Evolutionary conservation across 305 asterid species (phyloP).

Genomic region (Fraxinus sp.): DNA sequence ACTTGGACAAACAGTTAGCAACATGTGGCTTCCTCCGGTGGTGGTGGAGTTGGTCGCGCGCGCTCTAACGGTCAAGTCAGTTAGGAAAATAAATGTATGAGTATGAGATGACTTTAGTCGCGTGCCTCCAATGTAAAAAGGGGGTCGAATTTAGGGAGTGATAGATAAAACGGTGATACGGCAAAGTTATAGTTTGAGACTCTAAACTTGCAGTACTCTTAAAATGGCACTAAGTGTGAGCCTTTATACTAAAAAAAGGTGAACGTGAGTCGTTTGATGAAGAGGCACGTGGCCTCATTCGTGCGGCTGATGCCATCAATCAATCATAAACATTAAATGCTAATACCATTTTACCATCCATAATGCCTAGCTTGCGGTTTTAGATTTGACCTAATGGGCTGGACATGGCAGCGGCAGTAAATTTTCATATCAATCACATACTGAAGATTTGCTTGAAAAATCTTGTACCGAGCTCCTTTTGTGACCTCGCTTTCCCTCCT

Average conservation of each 20-base stretch:
- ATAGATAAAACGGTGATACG: too few relatives aligned
- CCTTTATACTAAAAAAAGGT: background rate
- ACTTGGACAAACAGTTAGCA: too few relatives aligned
- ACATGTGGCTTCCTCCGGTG: too few relatives aligned
- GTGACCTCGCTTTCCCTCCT: background rate
- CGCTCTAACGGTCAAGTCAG: background rate
- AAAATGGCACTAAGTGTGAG: background rate
- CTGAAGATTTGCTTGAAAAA: background rate
- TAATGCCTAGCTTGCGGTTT: too few relatives aligned
- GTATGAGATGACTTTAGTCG: background rate
- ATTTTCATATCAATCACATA: background rate
- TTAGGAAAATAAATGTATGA: too few relatives aligned
- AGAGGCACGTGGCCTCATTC: background rate
- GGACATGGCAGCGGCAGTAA: background rate
- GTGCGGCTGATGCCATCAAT: background rate
- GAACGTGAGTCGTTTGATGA: too few relatives aligned
- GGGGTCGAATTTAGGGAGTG: background rate
- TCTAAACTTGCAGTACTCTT: too few relatives aligned
- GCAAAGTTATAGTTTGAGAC: background rate
- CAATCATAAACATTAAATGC: too few relatives aligned
- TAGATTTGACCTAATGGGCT: background rate
- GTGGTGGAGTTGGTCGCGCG: background rate
- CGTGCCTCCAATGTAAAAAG: too few relatives aligned
- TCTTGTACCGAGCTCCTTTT: background rate
- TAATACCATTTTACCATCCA: background rate